Percentiles rank a stretch among this genome's conserved stretches.
Conservation (phyloP, 2,329 filamentous ascomycete species). For the Elsinoe arachidis region DNA sequence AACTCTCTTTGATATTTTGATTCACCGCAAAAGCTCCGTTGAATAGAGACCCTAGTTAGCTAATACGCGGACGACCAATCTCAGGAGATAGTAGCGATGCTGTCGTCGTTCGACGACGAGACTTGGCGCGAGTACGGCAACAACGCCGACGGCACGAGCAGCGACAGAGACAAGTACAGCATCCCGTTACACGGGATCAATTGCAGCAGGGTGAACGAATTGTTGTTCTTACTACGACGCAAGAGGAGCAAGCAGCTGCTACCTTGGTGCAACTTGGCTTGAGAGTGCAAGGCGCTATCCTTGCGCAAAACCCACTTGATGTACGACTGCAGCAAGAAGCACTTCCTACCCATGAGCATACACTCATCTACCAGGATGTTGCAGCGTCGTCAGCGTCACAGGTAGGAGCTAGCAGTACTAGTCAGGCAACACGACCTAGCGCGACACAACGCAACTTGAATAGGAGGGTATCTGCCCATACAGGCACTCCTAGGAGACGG, state of each 20-base stretch:
- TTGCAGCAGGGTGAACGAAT: background rate
- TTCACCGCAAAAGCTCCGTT: no score
- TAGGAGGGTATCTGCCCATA: background rate
- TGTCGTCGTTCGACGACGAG: background rate
- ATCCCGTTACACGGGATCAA: background rate
- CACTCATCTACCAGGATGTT: background rate
- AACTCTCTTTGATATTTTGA: no score
- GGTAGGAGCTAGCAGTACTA: background rate
- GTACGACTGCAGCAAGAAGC: background rate
- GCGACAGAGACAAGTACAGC: background rate
- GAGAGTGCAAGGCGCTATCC: background rate
- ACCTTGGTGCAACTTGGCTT: background rate
- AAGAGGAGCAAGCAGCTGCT: background rate
- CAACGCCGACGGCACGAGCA: background rate
- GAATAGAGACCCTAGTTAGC: no score
- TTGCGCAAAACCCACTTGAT: background rate
- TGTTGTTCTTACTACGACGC: background rate
- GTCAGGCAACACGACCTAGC: background rate
- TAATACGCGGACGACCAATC: background rate
- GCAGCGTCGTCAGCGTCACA: background rate
- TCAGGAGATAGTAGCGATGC: background rate
- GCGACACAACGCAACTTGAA: background rate
- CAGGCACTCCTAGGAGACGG: background rate
- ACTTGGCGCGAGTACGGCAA: background rate
- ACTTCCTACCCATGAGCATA: background rate